Conservation (phyloP, 176 grass and related monocot species). For the Metroxylon sagu region DNA sequence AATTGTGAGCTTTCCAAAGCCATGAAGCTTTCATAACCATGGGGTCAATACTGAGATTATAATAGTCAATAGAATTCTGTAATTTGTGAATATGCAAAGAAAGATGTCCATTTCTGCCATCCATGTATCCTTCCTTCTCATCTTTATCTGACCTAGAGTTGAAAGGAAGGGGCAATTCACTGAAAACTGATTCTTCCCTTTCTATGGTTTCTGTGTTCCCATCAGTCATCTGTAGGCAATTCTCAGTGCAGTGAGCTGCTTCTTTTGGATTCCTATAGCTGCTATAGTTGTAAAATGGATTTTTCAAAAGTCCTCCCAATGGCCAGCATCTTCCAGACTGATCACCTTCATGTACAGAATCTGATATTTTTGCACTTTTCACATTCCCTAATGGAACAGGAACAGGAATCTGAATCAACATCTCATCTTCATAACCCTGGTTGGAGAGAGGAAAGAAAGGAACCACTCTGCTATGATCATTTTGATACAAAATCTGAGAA, state of each 20-base stretch:
- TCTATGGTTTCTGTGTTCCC: slow-evolving; percentile 16
- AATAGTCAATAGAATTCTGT: slow-evolving; percentile 31
- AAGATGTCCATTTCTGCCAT: slow-evolving; percentile 24
- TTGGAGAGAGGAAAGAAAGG: slow-evolving; percentile 13
- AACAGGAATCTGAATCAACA: slow-evolving; percentile 14
- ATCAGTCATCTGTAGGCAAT: slow-evolving; percentile 11
- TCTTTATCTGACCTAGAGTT: slow-evolving; percentile 25
- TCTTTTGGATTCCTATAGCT: slow-evolving; percentile 1
- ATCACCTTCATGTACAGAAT: slow-evolving; percentile 31
- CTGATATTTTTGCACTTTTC: slow-evolving; percentile 20
- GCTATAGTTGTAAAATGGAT: slow-evolving; percentile 23
- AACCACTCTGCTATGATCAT: slow-evolving; percentile 21
- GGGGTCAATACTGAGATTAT: slow-evolving; percentile 70
- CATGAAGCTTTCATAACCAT: slow-evolving; percentile 40
- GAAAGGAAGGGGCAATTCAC: slow-evolving; percentile 23
- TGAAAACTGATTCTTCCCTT: slow-evolving; percentile 28
- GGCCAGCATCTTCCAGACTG: slow-evolving; percentile 45
- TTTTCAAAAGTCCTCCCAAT: slow-evolving; percentile 32
- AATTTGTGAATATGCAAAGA: slow-evolving; percentile 12
- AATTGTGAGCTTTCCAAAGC: slow-evolving; percentile 17
- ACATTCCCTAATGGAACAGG: slow-evolving; percentile 1
- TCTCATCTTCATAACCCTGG: slow-evolving; percentile 22
- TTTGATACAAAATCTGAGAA: slow-evolving; percentile 24
- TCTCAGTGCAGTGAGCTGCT: slow-evolving; percentile 4
- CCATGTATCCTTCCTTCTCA: slow-evolving; percentile 6